Base-by-base conservation (phyloP, 257 asterid genomes). In the Solanum gracilifrons region DNA sequence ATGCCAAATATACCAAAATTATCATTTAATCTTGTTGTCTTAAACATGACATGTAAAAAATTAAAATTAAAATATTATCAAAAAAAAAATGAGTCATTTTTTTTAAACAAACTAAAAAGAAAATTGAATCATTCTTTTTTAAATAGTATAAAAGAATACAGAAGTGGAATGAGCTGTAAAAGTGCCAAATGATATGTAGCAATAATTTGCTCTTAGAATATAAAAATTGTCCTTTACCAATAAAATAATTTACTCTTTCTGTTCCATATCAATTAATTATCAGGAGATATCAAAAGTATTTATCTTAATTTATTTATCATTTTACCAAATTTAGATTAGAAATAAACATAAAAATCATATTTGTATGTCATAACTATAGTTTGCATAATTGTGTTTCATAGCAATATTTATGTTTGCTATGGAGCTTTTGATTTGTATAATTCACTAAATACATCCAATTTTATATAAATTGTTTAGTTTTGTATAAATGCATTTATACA, bases 11-110 rank as follows among this genome's bases (percentile, higher is more conserved):
- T 48, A 0, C 0, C 8, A 48, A 16, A 48, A 48, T 48, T 18
- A 0, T 15, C 60, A 15, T 43, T 48, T 48, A 48, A 16, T 48
- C 3, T 48, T 16, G 1, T 5, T 9, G 0, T 6, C 1, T 15
- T 15, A 48, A 15, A 48, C 3, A 16, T 48, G 8, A 15, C 9
- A 0, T 0, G 0, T 48, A 9, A 0, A 48, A 48, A 48, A 0
- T 5, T 48, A 0, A 48, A 16, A 0, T 16, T 48, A 15, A 48
- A 15, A 0, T 16, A 48, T 5, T 48, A 6, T 0, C 0, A 48
- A 16, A 15, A 15, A 1, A 0, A 13, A 43, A 41, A 39, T 11
- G 16, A 43, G 2, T 43, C 51, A 43, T 43, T 13, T 46, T 46
- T 46, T 12, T 4, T 0, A 46, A 4, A 46, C 0, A 46, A 13